Evolutionary conservation across 2,329 filamentous ascomycete species (phyloP), one percentile per base, ranked within the genome.

Genomic region (Aspergillus arachidicola): DNA sequence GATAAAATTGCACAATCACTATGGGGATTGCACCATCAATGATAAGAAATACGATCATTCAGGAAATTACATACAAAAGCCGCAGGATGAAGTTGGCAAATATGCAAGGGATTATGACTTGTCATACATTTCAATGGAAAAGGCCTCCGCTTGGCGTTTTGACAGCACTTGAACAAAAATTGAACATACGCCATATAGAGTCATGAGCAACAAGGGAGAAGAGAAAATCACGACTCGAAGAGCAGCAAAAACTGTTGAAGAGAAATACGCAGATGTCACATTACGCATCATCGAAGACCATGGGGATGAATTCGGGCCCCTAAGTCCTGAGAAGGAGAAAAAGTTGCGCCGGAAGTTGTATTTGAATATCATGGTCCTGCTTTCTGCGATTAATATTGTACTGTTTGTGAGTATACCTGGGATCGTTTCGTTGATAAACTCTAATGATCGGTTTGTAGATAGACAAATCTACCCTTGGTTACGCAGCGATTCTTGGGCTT

Each of bases 241-340:
- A 9, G 46, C 26, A 19, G 19, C 16, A 36, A 54, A 54, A 30
- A 23, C 51, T 6, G 30, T 54, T 10, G 51, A 54, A 23, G 51
- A 54, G 51, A 54, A 54, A 54, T 54, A 54, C 23, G 51, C 51
- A 32, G 51, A 54, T 32, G 51, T 54, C 14, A 54, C 51, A 11
- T 16, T 54, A 23, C 51, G 51, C 30, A 54, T 54, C 36, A 54
- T 54, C 51, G 51, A 54, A 32, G 30, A 54, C 19, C 51, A 54
- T 36, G 51, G 51, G 4, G 51, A 34, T 21, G 51, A 36, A 7
- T 21, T 54, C 21, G 30, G 30, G 5, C 51, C 51, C 16, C 30
- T 54, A 11, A 54, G 23, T 21, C 51, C 51, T n/a, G 51, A 36
- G 19, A 34, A 23, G 51, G 51, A 54, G 51, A 54, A 54, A 6